Evolutionary conservation across 768 basidiomycete species (phyloP).

Genomic region (Amanita fuliginea): DNA sequence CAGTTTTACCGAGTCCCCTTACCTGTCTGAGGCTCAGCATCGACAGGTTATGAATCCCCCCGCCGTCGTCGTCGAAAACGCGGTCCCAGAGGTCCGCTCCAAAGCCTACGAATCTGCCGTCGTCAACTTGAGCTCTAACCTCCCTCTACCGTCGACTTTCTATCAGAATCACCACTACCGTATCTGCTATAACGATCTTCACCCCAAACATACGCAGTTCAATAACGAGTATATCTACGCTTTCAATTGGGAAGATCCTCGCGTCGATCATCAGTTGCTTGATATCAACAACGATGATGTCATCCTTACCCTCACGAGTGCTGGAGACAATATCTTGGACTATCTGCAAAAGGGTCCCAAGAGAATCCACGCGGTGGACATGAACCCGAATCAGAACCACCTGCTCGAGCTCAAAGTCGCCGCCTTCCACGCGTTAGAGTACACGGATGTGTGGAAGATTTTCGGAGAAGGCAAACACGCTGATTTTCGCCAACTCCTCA

Average conservation of each 20-base stretch:
- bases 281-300: conserved; percentile 49
- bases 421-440: conserved; percentile 40
- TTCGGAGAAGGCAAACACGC: conserved; percentile 58
- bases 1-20: background rate
- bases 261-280: conserved; percentile 58
- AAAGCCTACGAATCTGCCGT: background rate
- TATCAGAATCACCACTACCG: background rate
- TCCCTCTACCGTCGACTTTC: background rate
- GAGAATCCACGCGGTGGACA: conserved; percentile 60
- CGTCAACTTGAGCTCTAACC: background rate
- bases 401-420: conserved; percentile 74
- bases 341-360: conserved; percentile 22
- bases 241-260: conserved; percentile 51
- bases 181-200: background rate
- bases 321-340: conserved; percentile 73
- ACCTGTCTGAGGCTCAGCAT: background rate
- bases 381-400: conserved; percentile 72
- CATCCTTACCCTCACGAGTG: conserved; percentile 65
- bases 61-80: background rate
- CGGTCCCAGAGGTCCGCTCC: background rate
- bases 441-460: conserved; percentile 52
- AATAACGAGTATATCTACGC: background rate
- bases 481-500: conserved; percentile 49
- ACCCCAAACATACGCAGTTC: background rate
- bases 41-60: background rate